Conservation (phyloP, 495 filamentous ascomycete species). For the Cenococcum geophilum region DNA sequence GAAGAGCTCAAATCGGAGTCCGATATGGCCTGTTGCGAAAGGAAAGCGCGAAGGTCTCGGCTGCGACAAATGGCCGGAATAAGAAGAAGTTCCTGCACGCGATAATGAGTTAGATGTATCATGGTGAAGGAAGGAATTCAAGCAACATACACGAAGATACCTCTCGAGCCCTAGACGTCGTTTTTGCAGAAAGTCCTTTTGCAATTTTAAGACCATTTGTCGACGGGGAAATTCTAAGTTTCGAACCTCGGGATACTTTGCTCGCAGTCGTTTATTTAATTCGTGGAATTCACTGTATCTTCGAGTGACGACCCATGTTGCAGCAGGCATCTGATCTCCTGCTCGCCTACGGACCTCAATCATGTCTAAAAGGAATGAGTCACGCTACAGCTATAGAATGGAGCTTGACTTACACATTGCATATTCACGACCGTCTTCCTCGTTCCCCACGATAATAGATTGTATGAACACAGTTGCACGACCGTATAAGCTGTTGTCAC, state of each 20-base stretch:
- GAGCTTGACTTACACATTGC: conserved; percentile 60
- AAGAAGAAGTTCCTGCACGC: conserved; percentile 55
- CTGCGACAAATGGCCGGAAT: conserved; percentile 92
- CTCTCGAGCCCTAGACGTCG: conserved; percentile 72
- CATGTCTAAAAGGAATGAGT: conserved; percentile 49
- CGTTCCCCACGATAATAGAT: conserved; percentile 82
- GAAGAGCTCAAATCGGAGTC: conserved; percentile 36
- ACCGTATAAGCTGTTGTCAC: conserved; percentile 94
- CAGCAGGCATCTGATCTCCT: conserved; percentile 53
- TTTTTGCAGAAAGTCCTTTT: conserved; percentile 91
- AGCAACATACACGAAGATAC: conserved; percentile 58
- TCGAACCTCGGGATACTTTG: conserved; percentile 77
- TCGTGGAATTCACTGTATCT: conserved; percentile 94
- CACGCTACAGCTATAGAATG: background rate
- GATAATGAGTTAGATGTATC: background rate
- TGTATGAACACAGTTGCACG: conserved; percentile 84
- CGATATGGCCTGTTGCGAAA: conserved; percentile 78
- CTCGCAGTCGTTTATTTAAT: conserved; percentile 80
- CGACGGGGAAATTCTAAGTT: conserved; percentile 87
- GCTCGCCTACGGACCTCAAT: conserved; percentile 86
- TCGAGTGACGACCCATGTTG: conserved; percentile 42
- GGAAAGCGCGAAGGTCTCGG: conserved; percentile 84
- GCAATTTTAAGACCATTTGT: conserved; percentile 90
- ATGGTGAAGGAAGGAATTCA: background rate
- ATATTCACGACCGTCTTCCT: conserved; percentile 89